These are phyloP conservation scores for Cercospora berteroae DNA, from an alignment of 2,329 filamentous ascomycete genomes.

Conservation along the genomic window DNA sequence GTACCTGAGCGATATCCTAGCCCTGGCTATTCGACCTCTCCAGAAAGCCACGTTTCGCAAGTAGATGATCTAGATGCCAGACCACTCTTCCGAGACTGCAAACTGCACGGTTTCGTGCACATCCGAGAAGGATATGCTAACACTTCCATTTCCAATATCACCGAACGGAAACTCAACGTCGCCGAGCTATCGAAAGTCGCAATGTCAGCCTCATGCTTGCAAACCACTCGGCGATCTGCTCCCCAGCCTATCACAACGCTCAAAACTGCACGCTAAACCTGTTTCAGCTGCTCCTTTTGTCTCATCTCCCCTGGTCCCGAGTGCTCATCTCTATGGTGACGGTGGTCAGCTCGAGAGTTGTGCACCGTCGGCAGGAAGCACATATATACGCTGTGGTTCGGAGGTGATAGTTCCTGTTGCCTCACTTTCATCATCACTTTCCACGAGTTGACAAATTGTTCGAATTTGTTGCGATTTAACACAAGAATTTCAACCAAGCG, in stretches of 20 bases:
- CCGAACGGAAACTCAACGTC: background rate
- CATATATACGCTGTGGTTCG: background rate
- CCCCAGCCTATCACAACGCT: constrained; percentile 1
- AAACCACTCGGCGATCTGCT: background rate
- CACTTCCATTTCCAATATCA: background rate
- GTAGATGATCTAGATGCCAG: background rate
- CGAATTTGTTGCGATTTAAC: no score
- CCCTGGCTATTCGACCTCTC: no score
- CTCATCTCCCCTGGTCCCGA: background rate
- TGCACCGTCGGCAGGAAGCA: background rate
- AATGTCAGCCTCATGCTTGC: constrained; percentile 3
- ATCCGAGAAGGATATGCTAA: background rate
- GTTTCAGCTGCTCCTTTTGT: background rate
- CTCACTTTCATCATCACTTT: background rate
- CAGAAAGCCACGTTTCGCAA: background rate
- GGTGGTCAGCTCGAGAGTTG: background rate
- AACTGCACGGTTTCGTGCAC: background rate
- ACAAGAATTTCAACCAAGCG: background rate
- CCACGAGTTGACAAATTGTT: background rate
- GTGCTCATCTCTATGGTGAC: background rate
- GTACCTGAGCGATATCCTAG: no score
- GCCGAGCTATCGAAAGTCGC: background rate
- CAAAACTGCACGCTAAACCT: background rate
- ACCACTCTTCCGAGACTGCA: background rate
- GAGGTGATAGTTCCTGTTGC: background rate